Evolutionary conservation across 352 stramenopile genomes (phyloP).

Genomic region (Phytophthora palmivora): DNA sequence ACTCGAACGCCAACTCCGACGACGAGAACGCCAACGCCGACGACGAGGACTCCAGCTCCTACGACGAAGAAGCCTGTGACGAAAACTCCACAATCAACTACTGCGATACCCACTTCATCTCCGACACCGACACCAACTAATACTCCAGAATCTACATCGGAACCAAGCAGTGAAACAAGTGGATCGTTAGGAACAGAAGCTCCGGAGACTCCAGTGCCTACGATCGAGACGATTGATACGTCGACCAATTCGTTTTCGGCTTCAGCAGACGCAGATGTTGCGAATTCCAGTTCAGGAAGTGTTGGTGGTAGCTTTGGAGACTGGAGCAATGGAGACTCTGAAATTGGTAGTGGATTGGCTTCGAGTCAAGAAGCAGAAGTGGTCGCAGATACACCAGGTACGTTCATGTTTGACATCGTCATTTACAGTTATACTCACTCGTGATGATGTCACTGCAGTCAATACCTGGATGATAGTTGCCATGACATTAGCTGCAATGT

Average conservation of each 20-base stretch:
- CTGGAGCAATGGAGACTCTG: conserved; percentile 13
- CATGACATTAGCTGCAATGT: conserved; percentile 20
- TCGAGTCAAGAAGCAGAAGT: conserved; percentile 20
- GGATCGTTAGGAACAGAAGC: conserved; percentile 3
- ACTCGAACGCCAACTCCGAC: conserved; percentile 7
- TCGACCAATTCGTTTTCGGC: conserved; percentile 11
- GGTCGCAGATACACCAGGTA: conserved; percentile 8
- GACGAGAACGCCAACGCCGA: conserved; percentile 16
- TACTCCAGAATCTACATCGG: conserved; percentile 13
- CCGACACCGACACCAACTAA: conserved; percentile 7
- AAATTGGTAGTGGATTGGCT: conserved; percentile 5
- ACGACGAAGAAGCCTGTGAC: conserved; percentile 21
- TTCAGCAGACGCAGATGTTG: conserved; percentile 15
- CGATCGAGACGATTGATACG: conserved; percentile 5
- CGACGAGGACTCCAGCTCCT: conserved; percentile 18
- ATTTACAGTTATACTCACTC: neutral
- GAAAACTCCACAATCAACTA: conserved; percentile 17
- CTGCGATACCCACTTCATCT: conserved; percentile 8
- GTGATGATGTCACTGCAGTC: neutral
- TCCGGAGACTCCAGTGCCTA: conserved; percentile 13
- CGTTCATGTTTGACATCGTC: neutral
- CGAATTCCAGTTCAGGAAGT: conserved; percentile 15
- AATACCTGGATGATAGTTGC: conserved; percentile 25
- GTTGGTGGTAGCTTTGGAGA: conserved; percentile 3
- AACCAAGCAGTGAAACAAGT: conserved; percentile 12